These are phyloP conservation scores for Dissophora ornata DNA, from an alignment of 192 early-diverging fungal species.

Conservation along the genomic window DNA sequence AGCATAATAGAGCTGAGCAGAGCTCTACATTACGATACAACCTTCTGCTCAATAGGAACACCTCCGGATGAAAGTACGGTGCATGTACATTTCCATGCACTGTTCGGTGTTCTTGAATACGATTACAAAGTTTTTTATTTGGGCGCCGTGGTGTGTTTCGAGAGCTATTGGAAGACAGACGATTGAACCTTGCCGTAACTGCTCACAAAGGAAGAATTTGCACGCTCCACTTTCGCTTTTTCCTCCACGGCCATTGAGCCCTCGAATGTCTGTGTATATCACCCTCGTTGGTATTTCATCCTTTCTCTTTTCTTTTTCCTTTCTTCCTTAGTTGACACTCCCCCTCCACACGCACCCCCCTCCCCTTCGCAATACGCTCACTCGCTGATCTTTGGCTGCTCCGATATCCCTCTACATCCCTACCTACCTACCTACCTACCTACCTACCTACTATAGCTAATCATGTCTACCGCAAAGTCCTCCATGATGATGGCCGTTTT, in stretches of 20 bases:
- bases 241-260: constrained; percentile 2
- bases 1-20: neutral
- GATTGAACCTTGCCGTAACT: too few species aligned
- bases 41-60: too few species aligned
- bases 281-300: neutral
- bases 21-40: too few species aligned
- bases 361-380: too few species aligned
- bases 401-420: neutral
- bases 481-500: constrained; percentile 39
- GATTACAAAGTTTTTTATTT: constrained; percentile 1
- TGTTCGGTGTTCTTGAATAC: too few species aligned
- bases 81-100: too few species aligned
- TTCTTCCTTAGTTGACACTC: constrained; percentile 16
- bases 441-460: neutral
- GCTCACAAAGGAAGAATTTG: neutral
- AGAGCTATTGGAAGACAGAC: too few species aligned
- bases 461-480: constrained; percentile 31
- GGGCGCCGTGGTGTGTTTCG: neutral
- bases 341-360: constrained; percentile 23
- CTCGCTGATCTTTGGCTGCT: neutral
- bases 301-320: constrained; percentile 1
- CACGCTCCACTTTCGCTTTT: constrained; percentile 10
- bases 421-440: neutral
- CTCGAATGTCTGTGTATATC: neutral
- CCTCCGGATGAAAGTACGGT: too few species aligned